Evolutionary conservation across 768 basidiomycete genomes (phyloP), one percentile per base, ranked within the genome.

Genomic region (Kwoniella mangroviensis): DNA sequence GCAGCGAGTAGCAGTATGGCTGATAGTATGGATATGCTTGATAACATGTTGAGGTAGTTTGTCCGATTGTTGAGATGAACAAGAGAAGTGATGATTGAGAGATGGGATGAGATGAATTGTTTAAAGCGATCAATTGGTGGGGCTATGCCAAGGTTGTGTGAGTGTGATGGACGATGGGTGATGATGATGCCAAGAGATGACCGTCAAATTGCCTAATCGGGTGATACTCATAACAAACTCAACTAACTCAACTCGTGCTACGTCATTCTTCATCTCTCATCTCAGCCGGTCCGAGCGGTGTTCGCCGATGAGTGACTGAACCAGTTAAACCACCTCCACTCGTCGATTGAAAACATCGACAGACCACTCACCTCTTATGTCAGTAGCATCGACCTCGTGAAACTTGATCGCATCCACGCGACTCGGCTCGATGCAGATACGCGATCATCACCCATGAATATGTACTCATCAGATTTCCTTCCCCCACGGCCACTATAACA

Each of bases 1-100:
- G 67, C 67, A 19, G 45, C 59, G 11, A 68, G 59, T 51, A 68
- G 41, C 22, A 61, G 41, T 10, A 61, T 60, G 22, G 62, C 22
- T 9, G 67, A 34, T 55, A 68, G 10, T 24, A 66, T 41, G 17
- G 56, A 21, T 66, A 56, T 56, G n/a, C 41, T 41, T 49, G 41
- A 45, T 11, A 56, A 49, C 65, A 66, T 66, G 55, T 7, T 56
- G 19, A 24, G 1, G 28, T 66, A 24, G 17, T 45, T 49, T 63
- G 40, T 19, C 5, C 3, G 26, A 42, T 60, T 41, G 10, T 49
- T n/a, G n/a, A n/a, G 45, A 49, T 15, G 45, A 49, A 6, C 5
- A 43, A 60, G 34, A 13, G 41, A 41, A 15, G 21, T 34, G 41
- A 42, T 45, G 58, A 42, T 42, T 15, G 21, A 19, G 17, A 42